These are phyloP conservation scores for Salix brachista DNA, from an alignment of 345 rosid species.

Conservation along the genomic window DNA sequence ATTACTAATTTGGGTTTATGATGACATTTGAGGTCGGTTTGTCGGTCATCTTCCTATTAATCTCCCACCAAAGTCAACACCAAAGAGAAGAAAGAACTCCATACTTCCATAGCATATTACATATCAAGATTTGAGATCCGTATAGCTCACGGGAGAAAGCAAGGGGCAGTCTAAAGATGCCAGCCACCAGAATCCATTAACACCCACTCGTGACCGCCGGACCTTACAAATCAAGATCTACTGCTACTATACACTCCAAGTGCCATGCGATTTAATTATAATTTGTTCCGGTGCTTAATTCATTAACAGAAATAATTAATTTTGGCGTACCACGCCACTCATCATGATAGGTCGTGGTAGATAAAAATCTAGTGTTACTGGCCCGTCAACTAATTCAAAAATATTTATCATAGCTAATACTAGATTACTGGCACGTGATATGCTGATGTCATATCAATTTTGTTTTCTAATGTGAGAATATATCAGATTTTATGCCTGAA, in stretches of 20 bases:
- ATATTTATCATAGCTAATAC: too few species aligned
- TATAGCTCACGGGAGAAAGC: not conserved
- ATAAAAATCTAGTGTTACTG: too few species aligned
- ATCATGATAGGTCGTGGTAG: not conserved
- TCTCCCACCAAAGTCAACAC: too few species aligned
- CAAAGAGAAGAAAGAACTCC: not conserved
- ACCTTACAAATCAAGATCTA: not conserved
- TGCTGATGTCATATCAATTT: too few species aligned
- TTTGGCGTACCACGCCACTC: not conserved
- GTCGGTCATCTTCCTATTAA: too few species aligned
- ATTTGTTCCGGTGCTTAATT: not conserved
- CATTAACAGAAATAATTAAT: not conserved
- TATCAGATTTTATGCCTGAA: accelerated
- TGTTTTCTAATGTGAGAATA: too few species aligned
- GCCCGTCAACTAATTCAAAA: too few species aligned
- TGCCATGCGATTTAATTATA: not conserved
- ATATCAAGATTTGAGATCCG: not conserved
- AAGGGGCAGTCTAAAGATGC: not conserved
- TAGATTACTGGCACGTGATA: too few species aligned
- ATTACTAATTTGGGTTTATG: too few species aligned
- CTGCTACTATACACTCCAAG: not conserved
- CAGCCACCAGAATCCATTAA: not conserved
- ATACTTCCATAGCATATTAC: not conserved
- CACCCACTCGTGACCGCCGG: not conserved
- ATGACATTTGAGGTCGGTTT: too few species aligned